Base-by-base conservation (phyloP, 345 rosid species). In the Lepidium didymum region DNA sequence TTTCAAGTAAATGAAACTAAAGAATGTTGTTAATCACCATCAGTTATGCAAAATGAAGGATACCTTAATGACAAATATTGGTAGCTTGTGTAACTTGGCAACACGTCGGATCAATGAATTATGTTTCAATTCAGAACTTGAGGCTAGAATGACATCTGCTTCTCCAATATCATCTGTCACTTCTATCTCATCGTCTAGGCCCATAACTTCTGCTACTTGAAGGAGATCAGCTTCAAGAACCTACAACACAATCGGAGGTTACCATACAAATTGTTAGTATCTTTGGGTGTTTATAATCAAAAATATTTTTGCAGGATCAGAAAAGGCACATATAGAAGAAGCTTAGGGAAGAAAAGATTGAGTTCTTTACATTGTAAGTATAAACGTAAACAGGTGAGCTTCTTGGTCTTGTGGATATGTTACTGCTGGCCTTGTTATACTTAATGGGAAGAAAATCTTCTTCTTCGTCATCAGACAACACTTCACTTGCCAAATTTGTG, bases 161-260 rank as follows among this genome's bases (percentile, higher is more conserved):
- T 68, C 78, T 70, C 87, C 96, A 74, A 90, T 81, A 77, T 90
- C 96, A 81, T 87, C 96, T 5, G 89, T 88, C 10, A 80, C 82
- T 69, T 87, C 88, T 61, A 93, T 79, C 34, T 82, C 84, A 34
- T 84, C 85, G 40, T 88, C 91, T 27, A 88, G 87, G 44, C 97
- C 98, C 98, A 93, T 85, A 11, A 87, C 95, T 43, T 73, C 79
- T n/a, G 92, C 91, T 73, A 93, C 95, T 82, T 90, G 90, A 45
- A 86, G 76, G 62, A 93, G 80, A 82, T 93, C 96, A 69, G 88
- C 86, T 84, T 88, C 95, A 44, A 83, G 83, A 69, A 88, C 90
- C 97, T 88, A 72, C 46, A 59, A 27, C 38, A 54, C 66, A 75
- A 49, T 5, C 29, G 36, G 3, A 25, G 27, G 33, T 21, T 8